These are phyloP conservation scores for Jaenimonas drosophilae DNA, from an alignment of 208 protist species.

Conservation along the genomic window DNA sequence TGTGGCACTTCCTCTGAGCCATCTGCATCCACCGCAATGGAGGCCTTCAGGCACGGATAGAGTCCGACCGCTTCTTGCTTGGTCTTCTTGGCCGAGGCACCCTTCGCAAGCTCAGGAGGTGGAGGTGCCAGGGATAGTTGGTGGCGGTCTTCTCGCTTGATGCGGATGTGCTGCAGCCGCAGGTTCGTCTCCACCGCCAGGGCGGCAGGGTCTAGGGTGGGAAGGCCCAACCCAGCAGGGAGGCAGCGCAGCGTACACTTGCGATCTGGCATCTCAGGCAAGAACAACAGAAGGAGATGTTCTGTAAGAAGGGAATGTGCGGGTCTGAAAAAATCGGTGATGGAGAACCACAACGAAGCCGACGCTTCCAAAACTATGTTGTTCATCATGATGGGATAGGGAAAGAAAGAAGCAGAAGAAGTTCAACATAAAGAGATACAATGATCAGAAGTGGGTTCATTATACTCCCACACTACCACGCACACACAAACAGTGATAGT, in stretches of 20 bases:
- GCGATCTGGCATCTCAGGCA: too few species aligned
- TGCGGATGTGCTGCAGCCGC: constrained; percentile 33
- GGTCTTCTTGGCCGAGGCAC: not conserved
- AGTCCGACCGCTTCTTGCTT: not conserved
- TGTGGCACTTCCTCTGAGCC: not conserved
- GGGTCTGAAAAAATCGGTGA: too few species aligned
- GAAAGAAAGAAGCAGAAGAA: not conserved
- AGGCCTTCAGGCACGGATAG: not conserved
- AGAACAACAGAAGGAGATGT: too few species aligned
- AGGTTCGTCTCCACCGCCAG: constrained; percentile 64
- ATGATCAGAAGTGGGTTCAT: not conserved
- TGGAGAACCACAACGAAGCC: too few species aligned
- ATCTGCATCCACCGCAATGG: not conserved
- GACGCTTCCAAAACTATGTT: too few species aligned
- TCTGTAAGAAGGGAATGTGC: too few species aligned
- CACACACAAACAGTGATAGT: not conserved
- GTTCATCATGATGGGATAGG: constrained; percentile 12
- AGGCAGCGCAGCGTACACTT: constrained; percentile 15
- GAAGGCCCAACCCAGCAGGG: constrained; percentile 35
- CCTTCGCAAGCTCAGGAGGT: not conserved
- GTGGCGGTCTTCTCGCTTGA: constrained; percentile 20
- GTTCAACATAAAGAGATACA: constrained; percentile 1
- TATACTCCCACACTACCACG: not conserved
- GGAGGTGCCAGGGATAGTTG: constrained; percentile 18
- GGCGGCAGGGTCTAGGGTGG: constrained; percentile 54